These are phyloP conservation scores for Pyrenophora tritici-repentis DNA, from an alignment of 2,329 filamentous ascomycete species.

Conservation along the genomic window DNA sequence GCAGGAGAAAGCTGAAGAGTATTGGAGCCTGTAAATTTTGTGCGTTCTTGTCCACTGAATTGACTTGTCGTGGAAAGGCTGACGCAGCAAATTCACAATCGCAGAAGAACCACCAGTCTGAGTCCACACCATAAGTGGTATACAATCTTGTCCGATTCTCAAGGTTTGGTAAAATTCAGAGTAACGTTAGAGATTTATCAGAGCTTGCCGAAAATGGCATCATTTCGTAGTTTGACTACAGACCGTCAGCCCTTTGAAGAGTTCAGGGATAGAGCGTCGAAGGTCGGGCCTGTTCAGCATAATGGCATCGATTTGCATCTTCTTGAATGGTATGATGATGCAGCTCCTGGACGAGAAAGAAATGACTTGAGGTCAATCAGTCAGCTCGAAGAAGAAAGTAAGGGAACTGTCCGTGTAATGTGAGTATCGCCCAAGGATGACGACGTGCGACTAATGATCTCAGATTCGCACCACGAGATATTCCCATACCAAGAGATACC, in stretches of 20 bases:
- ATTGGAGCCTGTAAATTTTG: too few relatives aligned
- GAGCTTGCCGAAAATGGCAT: constrained; percentile 8
- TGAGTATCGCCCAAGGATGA: constrained; percentile 6
- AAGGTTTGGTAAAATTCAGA: too few relatives aligned
- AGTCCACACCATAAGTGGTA: too few relatives aligned
- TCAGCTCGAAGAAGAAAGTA: constrained; percentile 11
- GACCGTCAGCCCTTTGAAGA: constrained; percentile 17
- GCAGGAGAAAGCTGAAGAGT: neutral
- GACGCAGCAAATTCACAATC: too few relatives aligned
- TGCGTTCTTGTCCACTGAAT: too few relatives aligned
- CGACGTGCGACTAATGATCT: constrained; percentile 1
- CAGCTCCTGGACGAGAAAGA: constrained; percentile 11
- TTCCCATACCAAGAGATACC: constrained; percentile 12
- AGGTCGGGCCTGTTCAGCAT: neutral
- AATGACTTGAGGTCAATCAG: constrained; percentile 3
- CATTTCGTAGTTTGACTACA: constrained; percentile 18
- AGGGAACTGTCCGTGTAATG: constrained; percentile 25
- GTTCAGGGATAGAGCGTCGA: constrained; percentile 8
- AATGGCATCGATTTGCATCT: constrained; percentile 14
- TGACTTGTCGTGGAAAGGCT: too few relatives aligned
- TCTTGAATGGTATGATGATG: constrained; percentile 27
- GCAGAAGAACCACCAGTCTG: too few relatives aligned
- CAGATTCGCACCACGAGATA: constrained; percentile 34
- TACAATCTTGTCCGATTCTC: too few relatives aligned
- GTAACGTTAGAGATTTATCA: too few relatives aligned